A percentile compares a stretch with the other conserved stretches of the same genome.
phyloP scores from a whole-genome alignment of 257 asterid genomes.

The Salvia miltiorrhiza region DNA sequence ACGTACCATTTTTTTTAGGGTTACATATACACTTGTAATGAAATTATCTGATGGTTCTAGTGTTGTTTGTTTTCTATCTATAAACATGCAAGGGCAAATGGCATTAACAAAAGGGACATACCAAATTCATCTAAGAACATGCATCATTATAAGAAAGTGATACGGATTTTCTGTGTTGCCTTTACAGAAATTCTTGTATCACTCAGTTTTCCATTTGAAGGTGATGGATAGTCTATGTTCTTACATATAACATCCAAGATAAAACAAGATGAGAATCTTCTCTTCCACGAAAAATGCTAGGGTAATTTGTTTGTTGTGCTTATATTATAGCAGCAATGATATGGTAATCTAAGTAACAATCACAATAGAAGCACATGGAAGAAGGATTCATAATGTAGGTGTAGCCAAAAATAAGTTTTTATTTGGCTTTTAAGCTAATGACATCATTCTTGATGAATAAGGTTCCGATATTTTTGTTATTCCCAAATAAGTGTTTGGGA shows the following conservation, averaged over 20 bases:
- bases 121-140: background rate
- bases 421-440: background rate
- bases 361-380: background rate
- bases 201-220: background rate
- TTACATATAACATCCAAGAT: background rate
- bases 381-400: background rate
- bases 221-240: background rate
- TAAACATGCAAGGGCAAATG: background rate
- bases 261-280: background rate
- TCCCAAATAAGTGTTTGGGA: background rate
- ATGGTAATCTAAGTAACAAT: background rate
- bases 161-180: background rate
- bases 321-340: conserved; percentile 3
- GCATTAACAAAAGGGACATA: background rate
- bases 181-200: background rate
- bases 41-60: background rate
- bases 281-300: background rate
- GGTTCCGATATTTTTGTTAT: background rate
- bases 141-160: background rate
- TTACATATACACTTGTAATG: background rate
- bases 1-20: background rate
- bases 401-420: background rate
- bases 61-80: background rate
- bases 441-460: background rate
- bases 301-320: background rate